Conservation (phyloP, 176 grass and related monocot species). For the Raddia distichophylla region DNA sequence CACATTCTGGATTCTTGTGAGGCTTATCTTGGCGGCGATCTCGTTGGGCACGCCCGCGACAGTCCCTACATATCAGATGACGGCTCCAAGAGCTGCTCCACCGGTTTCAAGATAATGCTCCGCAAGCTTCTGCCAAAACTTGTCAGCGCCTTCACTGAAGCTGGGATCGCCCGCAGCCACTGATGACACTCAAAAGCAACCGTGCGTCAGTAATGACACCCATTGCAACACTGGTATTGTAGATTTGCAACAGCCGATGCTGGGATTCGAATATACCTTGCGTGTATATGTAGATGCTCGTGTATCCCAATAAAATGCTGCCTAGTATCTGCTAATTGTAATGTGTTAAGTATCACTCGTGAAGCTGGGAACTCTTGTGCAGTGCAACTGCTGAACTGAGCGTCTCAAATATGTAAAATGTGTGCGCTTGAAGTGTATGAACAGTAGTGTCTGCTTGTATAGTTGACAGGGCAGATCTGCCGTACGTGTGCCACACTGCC, state of each 20-base stretch:
- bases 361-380: background rate
- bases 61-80: constrained; percentile 42
- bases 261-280: background rate
- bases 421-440: background rate
- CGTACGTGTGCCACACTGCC: background rate
- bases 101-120: constrained; percentile 87
- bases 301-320: constrained; percentile 29
- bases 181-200: constrained; percentile 23
- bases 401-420: background rate
- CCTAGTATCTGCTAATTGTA: background rate
- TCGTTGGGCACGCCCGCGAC: constrained; percentile 49
- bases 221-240: background rate
- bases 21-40: constrained; percentile 68
- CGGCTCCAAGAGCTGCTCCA: constrained; percentile 60
- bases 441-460: background rate
- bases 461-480: background rate
- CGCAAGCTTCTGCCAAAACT: constrained; percentile 83
- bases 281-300: background rate
- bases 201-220: background rate
- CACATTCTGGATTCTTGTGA: constrained; percentile 69
- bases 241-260: constrained; percentile 19
- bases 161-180: constrained; percentile 48
- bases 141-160: constrained; percentile 53
- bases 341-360: background rate
- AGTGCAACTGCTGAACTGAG: background rate